Evolutionary conservation across 1,284 basidiomycete genomes (phyloP).

Genomic region (Ustilago curta): DNA sequence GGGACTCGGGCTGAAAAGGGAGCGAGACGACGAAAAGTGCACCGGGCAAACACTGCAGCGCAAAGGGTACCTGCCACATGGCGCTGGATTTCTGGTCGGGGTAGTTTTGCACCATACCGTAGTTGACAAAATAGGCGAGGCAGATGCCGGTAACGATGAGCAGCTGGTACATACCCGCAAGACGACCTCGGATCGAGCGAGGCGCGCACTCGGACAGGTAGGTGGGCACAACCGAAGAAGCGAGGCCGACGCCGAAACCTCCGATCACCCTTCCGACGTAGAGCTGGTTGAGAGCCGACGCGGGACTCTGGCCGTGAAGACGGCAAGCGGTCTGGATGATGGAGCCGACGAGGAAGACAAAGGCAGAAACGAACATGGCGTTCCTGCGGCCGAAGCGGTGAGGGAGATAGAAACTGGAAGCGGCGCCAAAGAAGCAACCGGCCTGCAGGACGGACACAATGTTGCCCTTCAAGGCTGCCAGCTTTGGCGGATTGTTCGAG

Average conservation of each 20-base stretch:
- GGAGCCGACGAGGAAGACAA: conserved; percentile 63
- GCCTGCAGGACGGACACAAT: conserved; percentile 64
- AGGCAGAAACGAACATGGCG: conserved; percentile 57
- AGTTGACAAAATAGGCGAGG: conserved; percentile 49
- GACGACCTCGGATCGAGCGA: conserved; percentile 66
- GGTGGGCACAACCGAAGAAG: conserved; percentile 61
- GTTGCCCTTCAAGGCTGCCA: conserved; percentile 58
- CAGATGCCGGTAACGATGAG: conserved; percentile 63
- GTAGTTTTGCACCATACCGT: conserved; percentile 40
- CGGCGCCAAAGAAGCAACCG: conserved; percentile 65
- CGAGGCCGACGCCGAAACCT: conserved; percentile 46
- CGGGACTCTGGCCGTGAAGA: conserved; percentile 47
- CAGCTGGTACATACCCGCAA: conserved; percentile 71
- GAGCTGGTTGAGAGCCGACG: conserved; percentile 53
- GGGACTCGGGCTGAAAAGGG: conserved; percentile 63
- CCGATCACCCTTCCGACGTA: conserved; percentile 60
- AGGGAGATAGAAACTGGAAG: conserved; percentile 59
- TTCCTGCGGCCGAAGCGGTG: conserved; percentile 59
- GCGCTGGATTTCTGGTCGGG: conserved; percentile 32
- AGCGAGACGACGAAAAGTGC: conserved; percentile 56
- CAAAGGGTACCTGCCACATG: conserved; percentile 65
- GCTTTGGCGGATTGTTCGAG: conserved; percentile 16
- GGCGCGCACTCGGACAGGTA: conserved; percentile 66
- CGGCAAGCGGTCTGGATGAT: conserved; percentile 59
- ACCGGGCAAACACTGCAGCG: conserved; percentile 64